A percentile compares a stretch with the other conserved stretches of the same genome.
Evolutionary conservation across 805 yeast genomes (phyloP).

Genomic region (Tetrapisispora namnaoensis): DNA sequence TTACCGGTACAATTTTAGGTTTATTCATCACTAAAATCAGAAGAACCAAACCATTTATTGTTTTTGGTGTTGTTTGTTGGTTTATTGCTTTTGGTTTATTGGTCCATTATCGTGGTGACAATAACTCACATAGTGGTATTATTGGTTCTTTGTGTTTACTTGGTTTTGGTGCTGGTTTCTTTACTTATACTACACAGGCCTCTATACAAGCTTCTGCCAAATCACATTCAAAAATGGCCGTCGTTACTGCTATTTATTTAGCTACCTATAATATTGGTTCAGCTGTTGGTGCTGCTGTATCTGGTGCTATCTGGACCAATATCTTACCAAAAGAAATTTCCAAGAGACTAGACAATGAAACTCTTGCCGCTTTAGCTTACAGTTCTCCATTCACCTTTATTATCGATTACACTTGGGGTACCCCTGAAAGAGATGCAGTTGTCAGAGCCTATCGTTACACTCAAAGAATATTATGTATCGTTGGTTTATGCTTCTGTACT

Average conservation of each 20-base stretch:
- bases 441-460: slow-evolving; percentile 46
- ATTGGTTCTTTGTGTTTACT: slow-evolving; percentile 54
- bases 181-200: slow-evolving; percentile 55
- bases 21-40: slow-evolving; percentile 39
- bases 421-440: slow-evolving; percentile 45
- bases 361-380: slow-evolving; percentile 35
- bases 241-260: slow-evolving; percentile 46
- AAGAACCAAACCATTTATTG: slow-evolving; percentile 48
- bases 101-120: slow-evolving; percentile 44
- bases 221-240: slow-evolving; percentile 54
- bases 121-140: slow-evolving; percentile 42
- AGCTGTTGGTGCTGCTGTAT: slow-evolving; percentile 51
- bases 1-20: slow-evolving; percentile 52
- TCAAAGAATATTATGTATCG: slow-evolving; percentile 45
- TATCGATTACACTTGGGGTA: slow-evolving; percentile 43
- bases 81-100: slow-evolving; percentile 51
- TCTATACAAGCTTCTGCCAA: slow-evolving; percentile 47
- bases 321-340: slow-evolving; percentile 36
- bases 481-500: slow-evolving; percentile 45
- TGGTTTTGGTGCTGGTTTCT: slow-evolving; percentile 69
- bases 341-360: slow-evolving; percentile 27
- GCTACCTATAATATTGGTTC: slow-evolving; percentile 55
- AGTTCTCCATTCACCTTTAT: slow-evolving; percentile 43
- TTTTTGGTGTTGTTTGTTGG: slow-evolving; percentile 52
- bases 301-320: slow-evolving; percentile 68